Conservation (phyloP, 768 basidiomycete species). For the Termitomyces titanicus region DNA sequence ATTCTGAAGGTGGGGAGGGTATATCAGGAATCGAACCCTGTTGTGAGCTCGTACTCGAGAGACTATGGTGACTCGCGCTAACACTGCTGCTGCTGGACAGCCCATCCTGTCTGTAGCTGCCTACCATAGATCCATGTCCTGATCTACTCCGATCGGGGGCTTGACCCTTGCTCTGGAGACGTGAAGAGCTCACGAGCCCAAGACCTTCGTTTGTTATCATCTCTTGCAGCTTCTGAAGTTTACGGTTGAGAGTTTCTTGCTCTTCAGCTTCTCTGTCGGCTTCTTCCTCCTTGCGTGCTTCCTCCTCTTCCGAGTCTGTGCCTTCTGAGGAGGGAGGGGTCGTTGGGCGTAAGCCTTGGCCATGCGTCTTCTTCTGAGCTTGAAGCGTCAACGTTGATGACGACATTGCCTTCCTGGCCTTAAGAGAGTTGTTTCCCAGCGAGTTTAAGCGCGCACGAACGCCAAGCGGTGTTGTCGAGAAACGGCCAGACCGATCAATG, state of each 20-base stretch:
- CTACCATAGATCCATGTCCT: conserved; percentile 30
- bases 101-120: conserved; percentile 33
- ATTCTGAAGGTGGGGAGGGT: conserved; percentile 63
- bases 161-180: conserved; percentile 36
- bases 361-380: conserved; percentile 35
- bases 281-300: conserved; percentile 64
- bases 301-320: conserved; percentile 59
- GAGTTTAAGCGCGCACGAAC: conserved; percentile 73
- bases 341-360: conserved; percentile 33
- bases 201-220: conserved; percentile 74
- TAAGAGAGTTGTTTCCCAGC: conserved; percentile 49
- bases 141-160: conserved; percentile 43
- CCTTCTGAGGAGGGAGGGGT: conserved; percentile 54
- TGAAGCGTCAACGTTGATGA: conserved; percentile 76
- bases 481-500: conserved; percentile 37
- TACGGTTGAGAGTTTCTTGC: conserved; percentile 61
- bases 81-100: conserved; percentile 49
- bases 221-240: conserved; percentile 62
- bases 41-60: conserved; percentile 71
- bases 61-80: conserved; percentile 52
- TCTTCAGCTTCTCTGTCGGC: conserved; percentile 64
- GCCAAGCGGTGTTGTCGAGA: conserved; percentile 49
- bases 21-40: conserved; percentile 81
- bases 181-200: conserved; percentile 55
- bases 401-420: conserved; percentile 54